These are phyloP conservation scores for Melastoma candidum DNA, from an alignment of 441 rosid genomes.

Conservation along the genomic window DNA sequence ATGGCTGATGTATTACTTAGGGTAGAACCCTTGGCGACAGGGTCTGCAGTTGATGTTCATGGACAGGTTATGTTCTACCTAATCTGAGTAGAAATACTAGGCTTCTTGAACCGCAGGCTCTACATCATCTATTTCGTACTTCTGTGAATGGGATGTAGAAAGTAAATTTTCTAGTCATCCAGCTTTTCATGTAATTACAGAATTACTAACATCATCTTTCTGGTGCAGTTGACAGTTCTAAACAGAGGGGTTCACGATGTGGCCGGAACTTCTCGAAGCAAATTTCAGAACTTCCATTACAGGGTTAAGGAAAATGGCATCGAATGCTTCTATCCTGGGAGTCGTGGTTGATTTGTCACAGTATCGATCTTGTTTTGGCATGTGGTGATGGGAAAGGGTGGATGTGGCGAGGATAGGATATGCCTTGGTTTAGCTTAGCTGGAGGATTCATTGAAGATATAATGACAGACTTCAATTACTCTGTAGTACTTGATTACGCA, in stretches of 20 bases:
- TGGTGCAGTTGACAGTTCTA: constrained; percentile 51
- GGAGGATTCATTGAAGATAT: no score
- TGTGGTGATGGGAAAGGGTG: no score
- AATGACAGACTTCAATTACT: no score
- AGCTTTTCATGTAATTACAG: no score
- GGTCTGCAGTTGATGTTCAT: constrained; percentile 85
- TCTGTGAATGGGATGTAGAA: no score
- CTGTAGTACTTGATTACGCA: no score
- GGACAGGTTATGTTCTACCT: constrained; percentile 55
- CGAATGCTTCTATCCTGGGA: constrained; percentile 77
- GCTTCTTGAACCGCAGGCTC: background rate
- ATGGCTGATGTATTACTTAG: constrained; percentile 39
- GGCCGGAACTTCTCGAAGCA: constrained; percentile 31
- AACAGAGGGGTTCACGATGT: constrained; percentile 28
- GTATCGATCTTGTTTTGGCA: background rate
- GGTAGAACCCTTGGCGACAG: constrained; percentile 63
- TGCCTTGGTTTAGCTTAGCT: no score
- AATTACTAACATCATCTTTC: no score
- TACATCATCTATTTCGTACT: background rate
- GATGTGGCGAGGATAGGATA: no score
- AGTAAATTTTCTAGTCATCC: no score
- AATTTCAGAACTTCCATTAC: constrained; percentile 66
- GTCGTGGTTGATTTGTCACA: constrained; percentile 15
- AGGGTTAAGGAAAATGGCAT: constrained; percentile 63
- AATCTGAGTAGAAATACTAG: background rate